phyloP scores from a whole-genome alignment of 2,329 filamentous ascomycete genomes.

The Alternaria gansuensis region DNA sequence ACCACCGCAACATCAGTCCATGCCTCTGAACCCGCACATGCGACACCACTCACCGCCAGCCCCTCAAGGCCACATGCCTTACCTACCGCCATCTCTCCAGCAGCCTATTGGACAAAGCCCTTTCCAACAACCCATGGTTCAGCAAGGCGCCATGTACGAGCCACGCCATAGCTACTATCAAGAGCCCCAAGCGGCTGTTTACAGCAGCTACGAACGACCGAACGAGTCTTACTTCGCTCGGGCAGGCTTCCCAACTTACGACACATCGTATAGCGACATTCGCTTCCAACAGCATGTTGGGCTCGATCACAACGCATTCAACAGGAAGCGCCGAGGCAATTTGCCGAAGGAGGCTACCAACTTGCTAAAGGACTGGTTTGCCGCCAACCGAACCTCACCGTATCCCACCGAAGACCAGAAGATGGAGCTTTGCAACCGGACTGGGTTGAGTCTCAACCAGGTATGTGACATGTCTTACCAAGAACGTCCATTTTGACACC shows the following conservation, averaged over 20 bases:
- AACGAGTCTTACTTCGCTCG: slow-evolving; percentile 35
- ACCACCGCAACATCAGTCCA: slow-evolving; percentile 20
- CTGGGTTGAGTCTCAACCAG: slow-evolving; percentile 80
- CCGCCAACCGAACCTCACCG: slow-evolving; percentile 64
- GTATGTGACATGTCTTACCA: slow-evolving; percentile 38
- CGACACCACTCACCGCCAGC: slow-evolving; percentile 44
- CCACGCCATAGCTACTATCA: slow-evolving; percentile 40
- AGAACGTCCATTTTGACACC: slow-evolving; percentile 48
- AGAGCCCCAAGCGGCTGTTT: slow-evolving; percentile 32
- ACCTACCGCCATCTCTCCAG: slow-evolving; percentile 22
- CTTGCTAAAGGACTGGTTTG: slow-evolving; percentile 82
- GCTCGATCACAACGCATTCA: slow-evolving; percentile 44
- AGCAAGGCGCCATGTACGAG: slow-evolving; percentile 28
- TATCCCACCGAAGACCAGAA: slow-evolving; percentile 92
- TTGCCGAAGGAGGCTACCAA: slow-evolving; percentile 90
- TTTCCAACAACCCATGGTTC: slow-evolving; percentile 27
- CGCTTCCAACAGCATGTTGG: slow-evolving; percentile 44
- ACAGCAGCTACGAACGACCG: slow-evolving; percentile 31
- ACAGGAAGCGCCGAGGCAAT: slow-evolving; percentile 75
- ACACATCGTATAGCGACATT: slow-evolving; percentile 36
- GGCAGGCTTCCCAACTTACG: slow-evolving; percentile 32
- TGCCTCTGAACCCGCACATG: slow-evolving; percentile 22
- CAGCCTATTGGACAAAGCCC: slow-evolving; percentile 19
- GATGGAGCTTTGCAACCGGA: slow-evolving; percentile 78
- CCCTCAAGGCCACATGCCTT: slow-evolving; percentile 29